Conservation (phyloP, 805 yeast species). For the Yarrowia phangngaensis region DNA sequence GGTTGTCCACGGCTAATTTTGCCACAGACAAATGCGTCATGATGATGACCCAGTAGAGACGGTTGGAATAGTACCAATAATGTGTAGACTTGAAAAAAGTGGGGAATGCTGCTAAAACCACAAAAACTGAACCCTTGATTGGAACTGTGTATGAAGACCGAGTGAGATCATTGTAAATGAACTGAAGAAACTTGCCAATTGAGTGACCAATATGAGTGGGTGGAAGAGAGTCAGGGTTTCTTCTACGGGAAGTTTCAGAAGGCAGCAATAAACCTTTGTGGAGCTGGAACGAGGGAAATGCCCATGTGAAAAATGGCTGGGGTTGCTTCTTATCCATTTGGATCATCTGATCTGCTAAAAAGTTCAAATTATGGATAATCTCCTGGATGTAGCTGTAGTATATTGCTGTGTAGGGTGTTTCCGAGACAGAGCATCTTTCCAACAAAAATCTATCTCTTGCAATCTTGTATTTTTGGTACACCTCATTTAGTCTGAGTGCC, state of each 20-base stretch:
- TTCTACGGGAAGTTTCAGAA: no score
- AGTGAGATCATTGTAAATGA: background rate
- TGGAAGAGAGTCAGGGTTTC: constrained; percentile 3
- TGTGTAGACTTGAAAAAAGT: constrained; percentile 34
- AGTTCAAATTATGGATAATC: constrained; percentile 12
- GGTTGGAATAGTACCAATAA: constrained; percentile 32
- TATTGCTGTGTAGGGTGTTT: constrained; percentile 1
- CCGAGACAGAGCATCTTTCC: constrained; percentile 3
- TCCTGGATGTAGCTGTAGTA: constrained; percentile 18
- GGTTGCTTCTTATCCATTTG: constrained; percentile 11
- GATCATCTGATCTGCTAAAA: constrained; percentile 19
- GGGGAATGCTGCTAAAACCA: constrained; percentile 32
- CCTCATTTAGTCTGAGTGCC: constrained; percentile 25
- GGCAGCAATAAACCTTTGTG: no score
- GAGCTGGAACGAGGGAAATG: no score
- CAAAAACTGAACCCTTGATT: constrained; percentile 33
- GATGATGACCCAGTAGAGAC: constrained; percentile 38
- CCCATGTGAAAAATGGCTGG: no score
- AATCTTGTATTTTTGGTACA: constrained; percentile 19
- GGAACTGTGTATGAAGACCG: constrained; percentile 28
- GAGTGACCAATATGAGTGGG: constrained; percentile 3
- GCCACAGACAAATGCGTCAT: constrained; percentile 37
- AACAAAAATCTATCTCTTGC: constrained; percentile 21
- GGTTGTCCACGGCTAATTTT: constrained; percentile 38
- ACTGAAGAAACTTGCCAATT: background rate